Base-by-base conservation (phyloP, 352 stramenopile genomes). In the Elongisporangium undulatum region DNA sequence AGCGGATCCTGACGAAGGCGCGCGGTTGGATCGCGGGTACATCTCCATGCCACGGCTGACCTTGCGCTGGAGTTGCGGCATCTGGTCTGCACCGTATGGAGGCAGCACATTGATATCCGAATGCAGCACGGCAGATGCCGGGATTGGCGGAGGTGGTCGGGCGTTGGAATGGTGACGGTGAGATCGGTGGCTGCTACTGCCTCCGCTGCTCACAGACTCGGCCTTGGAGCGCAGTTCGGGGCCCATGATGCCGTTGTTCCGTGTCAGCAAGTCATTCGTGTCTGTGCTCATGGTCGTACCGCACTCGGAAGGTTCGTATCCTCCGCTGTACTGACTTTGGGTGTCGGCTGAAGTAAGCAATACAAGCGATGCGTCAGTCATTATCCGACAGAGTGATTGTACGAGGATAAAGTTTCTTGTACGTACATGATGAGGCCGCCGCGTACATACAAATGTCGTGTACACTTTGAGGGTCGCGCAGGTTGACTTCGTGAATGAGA, bases 401-500 rank as follows among this genome's bases (percentile, higher is more conserved):
- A 24, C 34, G 34, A 2, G 34, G 34, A 45, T 12, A 45, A 23
- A 61, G 10, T 59, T 26, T 22, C 13, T 45, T 15, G 29, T 45
- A 57, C 54, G 20, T 56, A 66, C 60, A 62, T 19, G 45, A 63
- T 3, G 61, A 56, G 10, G 53, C 55, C 34, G 59, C 60, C 3
- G 61, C 61, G 19, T 62, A 67, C n/a, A 56, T 54, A 45, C 29
- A 62, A 26, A 24, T 59, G 56, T 61, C 68, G 59, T 55, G 38
- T 51, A 45, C 53, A 39, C 51, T 62, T 48, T 66, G 53, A 15
- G 67, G 64, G 53, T 78, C 67, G 48, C 70, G 70, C 49, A 74
- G 53, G 51, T 67, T 67, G 39, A 75, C 67, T 53, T 78, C 64
- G 17, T 64, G 56, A 57, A 78, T 62, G 49, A 67, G 71, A 16